Percentiles rank a stretch among this genome's conserved stretches.
Conservation (phyloP, 2,329 filamentous ascomycete species). For the Ophiostoma ips region DNA sequence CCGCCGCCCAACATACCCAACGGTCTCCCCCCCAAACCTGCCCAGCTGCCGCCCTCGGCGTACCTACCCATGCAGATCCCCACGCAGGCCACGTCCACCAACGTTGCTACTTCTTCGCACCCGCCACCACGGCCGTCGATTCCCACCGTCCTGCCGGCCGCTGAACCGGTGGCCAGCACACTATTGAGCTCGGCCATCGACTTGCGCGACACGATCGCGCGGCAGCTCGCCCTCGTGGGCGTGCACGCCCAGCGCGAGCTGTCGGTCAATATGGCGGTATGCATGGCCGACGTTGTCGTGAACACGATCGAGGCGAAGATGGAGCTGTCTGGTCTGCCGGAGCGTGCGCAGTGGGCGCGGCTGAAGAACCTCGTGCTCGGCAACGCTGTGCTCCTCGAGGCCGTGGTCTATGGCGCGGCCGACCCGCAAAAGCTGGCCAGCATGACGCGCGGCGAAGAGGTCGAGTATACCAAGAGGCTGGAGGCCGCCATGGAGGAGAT, state of each 20-base stretch:
- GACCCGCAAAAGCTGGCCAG: constrained; percentile 10
- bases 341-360: constrained; percentile 20
- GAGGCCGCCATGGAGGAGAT: background rate
- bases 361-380: background rate
- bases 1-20: background rate
- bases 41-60: background rate
- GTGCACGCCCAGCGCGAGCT: background rate
- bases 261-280: background rate
- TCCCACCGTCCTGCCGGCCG: background rate
- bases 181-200: background rate
- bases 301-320: background rate
- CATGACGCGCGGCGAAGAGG: background rate
- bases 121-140: too few relatives aligned
- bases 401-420: constrained; percentile 17
- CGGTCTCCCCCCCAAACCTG: background rate
- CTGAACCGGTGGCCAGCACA: background rate
- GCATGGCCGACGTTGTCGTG: constrained; percentile 1
- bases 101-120: background rate
- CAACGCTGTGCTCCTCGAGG: constrained; percentile 19
- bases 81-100: background rate
- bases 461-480: background rate
- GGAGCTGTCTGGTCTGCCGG: constrained; percentile 7
- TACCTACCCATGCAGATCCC: constrained; percentile 3
- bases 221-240: background rate
- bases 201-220: background rate